Evolutionary conservation across 495 filamentous ascomycete genomes (phyloP).

Genomic region (Penicillium verhagenii): DNA sequence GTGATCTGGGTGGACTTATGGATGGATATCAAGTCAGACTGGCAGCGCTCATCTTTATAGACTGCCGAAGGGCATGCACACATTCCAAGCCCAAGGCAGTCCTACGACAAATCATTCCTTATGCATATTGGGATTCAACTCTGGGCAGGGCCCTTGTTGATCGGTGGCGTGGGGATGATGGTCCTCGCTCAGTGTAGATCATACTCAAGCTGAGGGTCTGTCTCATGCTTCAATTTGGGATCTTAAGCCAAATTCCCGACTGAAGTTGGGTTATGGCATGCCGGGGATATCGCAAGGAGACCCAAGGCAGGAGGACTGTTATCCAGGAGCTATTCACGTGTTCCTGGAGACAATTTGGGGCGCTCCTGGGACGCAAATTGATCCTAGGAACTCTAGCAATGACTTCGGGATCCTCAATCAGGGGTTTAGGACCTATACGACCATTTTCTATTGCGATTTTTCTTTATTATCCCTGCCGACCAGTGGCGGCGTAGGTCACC

Average conservation of each 20-base stretch:
- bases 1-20: background rate
- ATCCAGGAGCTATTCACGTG: background rate
- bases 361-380: background rate
- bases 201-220: background rate
- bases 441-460: background rate
- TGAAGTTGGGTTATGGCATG: background rate
- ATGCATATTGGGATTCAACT: background rate
- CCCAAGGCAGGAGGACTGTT: too few relatives aligned
- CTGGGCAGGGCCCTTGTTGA: background rate
- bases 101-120: background rate
- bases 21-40: background rate
- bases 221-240: background rate
- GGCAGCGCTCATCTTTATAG: background rate
- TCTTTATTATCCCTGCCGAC: background rate
- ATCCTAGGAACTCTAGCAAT: background rate
- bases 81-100: too few relatives aligned
- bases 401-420: background rate
- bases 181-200: background rate
- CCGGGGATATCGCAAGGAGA: background rate
- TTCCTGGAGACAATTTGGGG: background rate
- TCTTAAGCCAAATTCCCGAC: background rate
- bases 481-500: background rate
- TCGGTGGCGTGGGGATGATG: background rate
- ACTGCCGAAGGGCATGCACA: background rate
- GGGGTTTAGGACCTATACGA: background rate